Base-by-base conservation (phyloP, 1,284 basidiomycete species). In the Tetrapyrgos nigripes region DNA sequence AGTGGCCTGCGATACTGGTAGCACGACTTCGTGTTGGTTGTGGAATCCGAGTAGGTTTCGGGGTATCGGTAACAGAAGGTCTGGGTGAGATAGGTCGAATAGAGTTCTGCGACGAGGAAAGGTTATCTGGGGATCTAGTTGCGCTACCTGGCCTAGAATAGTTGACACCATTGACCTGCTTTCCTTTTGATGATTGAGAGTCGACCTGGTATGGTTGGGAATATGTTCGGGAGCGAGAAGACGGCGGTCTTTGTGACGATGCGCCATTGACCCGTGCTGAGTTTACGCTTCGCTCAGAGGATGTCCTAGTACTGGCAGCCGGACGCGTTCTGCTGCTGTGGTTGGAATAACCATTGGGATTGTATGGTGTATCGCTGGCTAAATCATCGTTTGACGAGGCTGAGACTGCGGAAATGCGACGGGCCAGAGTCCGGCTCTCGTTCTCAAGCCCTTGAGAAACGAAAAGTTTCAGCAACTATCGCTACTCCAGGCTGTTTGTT, bases 391-490 rank as follows among this genome's bases (percentile, higher is more conserved):
- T 44, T 4, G 86, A 86, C 21, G 79, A 76, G 50, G 90, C 79
- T 49, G 90, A 91, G 28, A 87, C 80, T 61, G 86, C 83, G 54
- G 90, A 92, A 70, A 92, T 85, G 59, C 90, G 86, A 64, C 84
- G 86, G 33, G 91, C 79, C 60, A 92, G 78, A 19, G 84, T 84
- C 44, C 84, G 81, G 66, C 89, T 91, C 76, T 92, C 90, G 62
- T 77, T 82, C 73, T 92, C 85, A 19, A 92, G 82, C 58, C 90
- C 91, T 92, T 65, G 46, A 57, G 66, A 44, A 56, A 55, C 58
- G 57, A 50, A 11, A n/a, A 59, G 48, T 21, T 54, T 35, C 55
- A 47, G 49, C 29, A 51, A 53, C 50, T 47, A 14, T 35, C 54
- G 29, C 57, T 28, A 17, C 49, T 23, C 45, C 52, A 43, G 52